Percentiles rank a stretch among this genome's conserved stretches.
Conservation (phyloP, 2,329 filamentous ascomycete genomes). For the Pseudocercospora vitis region DNA sequence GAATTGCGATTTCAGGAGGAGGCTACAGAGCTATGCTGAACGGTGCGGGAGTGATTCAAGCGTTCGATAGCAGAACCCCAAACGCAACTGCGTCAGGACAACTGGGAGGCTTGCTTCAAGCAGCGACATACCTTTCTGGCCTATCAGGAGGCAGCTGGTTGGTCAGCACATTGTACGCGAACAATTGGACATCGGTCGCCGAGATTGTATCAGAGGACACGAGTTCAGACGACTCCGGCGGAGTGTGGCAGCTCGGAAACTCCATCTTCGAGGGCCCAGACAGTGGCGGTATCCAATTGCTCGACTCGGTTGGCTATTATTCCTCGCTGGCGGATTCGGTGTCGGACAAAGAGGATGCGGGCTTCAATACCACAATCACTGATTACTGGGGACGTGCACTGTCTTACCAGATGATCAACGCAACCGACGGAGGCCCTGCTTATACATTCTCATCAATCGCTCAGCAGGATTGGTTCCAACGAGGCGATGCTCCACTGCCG, state of each 20-base stretch:
- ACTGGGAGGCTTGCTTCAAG: conserved; percentile 77
- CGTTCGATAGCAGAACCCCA: conserved; percentile 72
- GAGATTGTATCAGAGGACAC: conserved; percentile 50
- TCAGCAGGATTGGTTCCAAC: conserved; percentile 60
- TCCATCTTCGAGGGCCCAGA: conserved; percentile 62
- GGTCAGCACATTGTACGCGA: conserved; percentile 73
- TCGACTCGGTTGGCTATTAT: conserved; percentile 64
- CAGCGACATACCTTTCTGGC: conserved; percentile 76
- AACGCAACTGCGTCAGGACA: conserved; percentile 64
- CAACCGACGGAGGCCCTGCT: conserved; percentile 67
- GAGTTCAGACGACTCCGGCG: conserved; percentile 21
- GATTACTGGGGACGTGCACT: conserved; percentile 82
- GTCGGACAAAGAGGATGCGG: conserved; percentile 60
- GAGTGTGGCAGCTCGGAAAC: conserved; percentile 63
- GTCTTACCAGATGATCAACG: conserved; percentile 82
- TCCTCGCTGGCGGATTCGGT: conserved; percentile 59
- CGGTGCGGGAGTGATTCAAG: conserved; percentile 75
- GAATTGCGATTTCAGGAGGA: conserved; percentile 76
- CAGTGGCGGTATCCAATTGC: conserved; percentile 51
- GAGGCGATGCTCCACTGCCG: conserved; percentile 68
- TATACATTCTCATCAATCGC: conserved; percentile 84
- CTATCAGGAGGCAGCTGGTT: conserved; percentile 84
- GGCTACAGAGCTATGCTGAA: conserved; percentile 86
- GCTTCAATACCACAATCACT: conserved; percentile 71
- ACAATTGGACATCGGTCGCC: conserved; percentile 73